Base-by-base conservation (phyloP, 768 basidiomycete genomes). In the Leccinum variicolor region DNA sequence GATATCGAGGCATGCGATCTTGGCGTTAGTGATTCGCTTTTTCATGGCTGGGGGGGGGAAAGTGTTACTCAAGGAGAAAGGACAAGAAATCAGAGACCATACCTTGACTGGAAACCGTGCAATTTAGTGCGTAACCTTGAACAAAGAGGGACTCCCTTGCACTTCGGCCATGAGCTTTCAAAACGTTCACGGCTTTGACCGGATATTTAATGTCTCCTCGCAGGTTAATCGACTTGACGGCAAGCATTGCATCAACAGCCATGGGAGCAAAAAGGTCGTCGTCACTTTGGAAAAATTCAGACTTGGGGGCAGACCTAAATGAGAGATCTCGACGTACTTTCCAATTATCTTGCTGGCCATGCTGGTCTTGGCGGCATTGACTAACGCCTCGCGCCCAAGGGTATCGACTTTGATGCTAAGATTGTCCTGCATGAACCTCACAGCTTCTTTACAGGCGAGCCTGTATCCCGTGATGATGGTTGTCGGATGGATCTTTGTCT, bases 311-410 rank as follows among this genome's bases (percentile, higher is more conserved):
- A 46, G 29, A 53, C 7, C 21, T 50, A 43, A 28, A 60, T 19
- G 14, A 46, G 49, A 36, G 52, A 50, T 58, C n/a, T 9, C 23
- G 13, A 82, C 92, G 73, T 74, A 98, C 97, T 85, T 90, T 72
- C 92, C 90, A 64, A 99, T 94, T 73, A 99, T 93, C 77, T 99
- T 99, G 73, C 95, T 98, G 65, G 93, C 86, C 97, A 99, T 98
- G 62, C 89, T 92, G 28, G 97, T 99, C 81, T 95, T 98, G 48
- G 97, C 97, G 26, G 92, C 90, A 75, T 97, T 99, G 73, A 98
- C 78, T 70, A 99, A 75, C 26, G 93, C 92, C 31, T 97, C 95
- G 64, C 87, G 81, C 34, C 95, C 96, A n/a, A 99, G 79, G 46
- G 84, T 70, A 69, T 98, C 96, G 29, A 98, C 92, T 74, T 92